Conservation (phyloP, 371 early-diverging fungal species). For the Fennellomyces sp. region DNA sequence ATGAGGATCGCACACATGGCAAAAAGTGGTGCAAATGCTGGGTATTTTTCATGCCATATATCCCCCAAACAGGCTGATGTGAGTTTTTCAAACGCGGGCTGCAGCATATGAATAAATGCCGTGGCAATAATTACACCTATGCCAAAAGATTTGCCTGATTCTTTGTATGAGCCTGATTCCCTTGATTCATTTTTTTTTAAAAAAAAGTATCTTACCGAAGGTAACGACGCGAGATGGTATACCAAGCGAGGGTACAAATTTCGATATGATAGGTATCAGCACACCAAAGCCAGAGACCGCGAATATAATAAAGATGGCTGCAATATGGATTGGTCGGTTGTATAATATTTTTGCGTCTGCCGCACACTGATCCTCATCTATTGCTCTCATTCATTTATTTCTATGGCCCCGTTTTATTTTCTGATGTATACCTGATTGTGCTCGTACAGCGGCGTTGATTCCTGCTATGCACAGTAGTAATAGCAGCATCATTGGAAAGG, state of each 20-base stretch:
- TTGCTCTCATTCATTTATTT: too few species aligned
- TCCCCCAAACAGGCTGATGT: slow-evolving; percentile 38
- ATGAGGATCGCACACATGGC: slow-evolving; percentile 37
- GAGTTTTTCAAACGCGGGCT: slow-evolving; percentile 34
- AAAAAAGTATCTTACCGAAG: not conserved
- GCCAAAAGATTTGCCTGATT: slow-evolving; percentile 45
- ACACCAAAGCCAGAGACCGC: slow-evolving; percentile 3
- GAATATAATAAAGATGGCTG: slow-evolving; percentile 17
- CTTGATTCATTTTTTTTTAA: not conserved
- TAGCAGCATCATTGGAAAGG: too few species aligned
- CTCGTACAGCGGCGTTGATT: too few species aligned
- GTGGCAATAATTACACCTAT: slow-evolving; percentile 82
- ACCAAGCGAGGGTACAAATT: slow-evolving; percentile 1
- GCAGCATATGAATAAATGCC: slow-evolving; percentile 76
- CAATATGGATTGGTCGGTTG: slow-evolving; percentile 12
- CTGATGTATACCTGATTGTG: too few species aligned
- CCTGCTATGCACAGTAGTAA: too few species aligned
- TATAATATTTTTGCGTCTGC: slow-evolving; percentile 8
- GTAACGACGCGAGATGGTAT: slow-evolving; percentile 1
- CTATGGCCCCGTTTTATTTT: too few species aligned
- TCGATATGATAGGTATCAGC: slow-evolving; percentile 6
- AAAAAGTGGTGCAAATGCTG: slow-evolving; percentile 40
- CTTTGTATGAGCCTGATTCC: not conserved
- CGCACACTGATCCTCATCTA: slow-evolving; percentile 3
- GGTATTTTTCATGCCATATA: slow-evolving; percentile 25